A percentile compares a stretch with the other conserved stretches of the same genome.
Conservation (phyloP, 2,329 filamentous ascomycete genomes). For the Triangularia verruculosa region DNA sequence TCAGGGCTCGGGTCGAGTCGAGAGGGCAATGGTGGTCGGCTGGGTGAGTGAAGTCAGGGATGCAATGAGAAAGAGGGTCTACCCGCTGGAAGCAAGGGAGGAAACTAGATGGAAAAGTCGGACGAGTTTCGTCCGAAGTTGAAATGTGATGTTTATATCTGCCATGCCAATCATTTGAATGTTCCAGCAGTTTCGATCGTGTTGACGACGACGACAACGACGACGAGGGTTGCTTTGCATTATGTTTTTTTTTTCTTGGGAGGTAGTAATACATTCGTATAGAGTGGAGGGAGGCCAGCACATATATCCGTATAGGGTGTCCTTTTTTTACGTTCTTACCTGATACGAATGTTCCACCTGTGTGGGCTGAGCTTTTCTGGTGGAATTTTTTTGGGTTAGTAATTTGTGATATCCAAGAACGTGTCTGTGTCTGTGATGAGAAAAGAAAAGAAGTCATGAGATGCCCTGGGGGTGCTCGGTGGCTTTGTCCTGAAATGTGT, state of each 20-base stretch:
- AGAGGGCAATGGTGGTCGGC: not conserved
- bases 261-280: not conserved
- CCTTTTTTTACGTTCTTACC: not conserved
- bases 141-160: not conserved
- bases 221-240: not conserved
- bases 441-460: not conserved
- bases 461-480: not conserved
- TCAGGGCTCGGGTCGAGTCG: not conserved
- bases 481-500: not conserved
- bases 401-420: not conserved
- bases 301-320: not conserved
- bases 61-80: not conserved
- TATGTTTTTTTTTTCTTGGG: too few relatives aligned
- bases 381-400: too few relatives aligned
- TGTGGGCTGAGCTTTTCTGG: not conserved
- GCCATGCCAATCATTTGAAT: not conserved
- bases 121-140: not conserved
- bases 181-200: not conserved
- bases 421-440: not conserved
- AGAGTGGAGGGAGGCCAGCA: not conserved
- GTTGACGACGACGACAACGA: not conserved
- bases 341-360: not conserved
- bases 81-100: not conserved
- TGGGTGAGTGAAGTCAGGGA: not conserved
- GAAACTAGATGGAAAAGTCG: not conserved